Evolutionary conservation across 768 basidiomycete species (phyloP), one percentile per base, ranked within the genome.

Genomic region (Russula earlei): DNA sequence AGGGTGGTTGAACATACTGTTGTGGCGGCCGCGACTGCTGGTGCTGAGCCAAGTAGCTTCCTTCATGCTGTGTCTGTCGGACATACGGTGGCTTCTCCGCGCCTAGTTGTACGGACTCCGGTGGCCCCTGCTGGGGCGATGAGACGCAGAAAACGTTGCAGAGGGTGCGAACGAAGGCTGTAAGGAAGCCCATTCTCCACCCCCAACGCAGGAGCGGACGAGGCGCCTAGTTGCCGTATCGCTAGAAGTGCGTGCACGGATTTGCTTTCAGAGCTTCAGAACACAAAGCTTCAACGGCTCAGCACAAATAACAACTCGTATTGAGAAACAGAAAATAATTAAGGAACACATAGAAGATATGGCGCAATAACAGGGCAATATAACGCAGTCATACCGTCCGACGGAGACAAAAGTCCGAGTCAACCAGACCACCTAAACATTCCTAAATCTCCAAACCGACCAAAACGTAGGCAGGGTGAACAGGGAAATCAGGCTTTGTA

Each of bases 381-480:
- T n/a, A 34, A 25, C 17, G 34, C 15, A 24, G 33, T 36, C 38
- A 3, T 44, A 29, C 41, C 27, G 41, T 27, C 25, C 52, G 36
- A 31, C 19, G 5, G 6, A 20, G 20, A 27, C 51, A 34, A 12
- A 15, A 27, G 7, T 10, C 14, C 25, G 20, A 24, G 34, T 15
- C 11, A n/a, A n/a, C n/a, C 43, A 10, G 15, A 8, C 33, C 11
- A 29, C 15, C n/a, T 22, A 40, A 19, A 8, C 41, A 36, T n/a
- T 14, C 0, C 22, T 58, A 58, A 15, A 93, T 82, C 65, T 92
- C 91, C 69, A 94, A 73, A 38, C 91, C 91, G 52, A 94, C 86
- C 44, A 93, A 82, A 34, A 94, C 80, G 67, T 83, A 90, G 17
- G 83, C 80, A 27, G 85, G 77, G 65, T 89, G 80, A 55, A 85